Evolutionary conservation across 148 eudicot genomes (phyloP), one percentile per base, ranked within the genome.

Genomic region (Chenopodium formosanum): DNA sequence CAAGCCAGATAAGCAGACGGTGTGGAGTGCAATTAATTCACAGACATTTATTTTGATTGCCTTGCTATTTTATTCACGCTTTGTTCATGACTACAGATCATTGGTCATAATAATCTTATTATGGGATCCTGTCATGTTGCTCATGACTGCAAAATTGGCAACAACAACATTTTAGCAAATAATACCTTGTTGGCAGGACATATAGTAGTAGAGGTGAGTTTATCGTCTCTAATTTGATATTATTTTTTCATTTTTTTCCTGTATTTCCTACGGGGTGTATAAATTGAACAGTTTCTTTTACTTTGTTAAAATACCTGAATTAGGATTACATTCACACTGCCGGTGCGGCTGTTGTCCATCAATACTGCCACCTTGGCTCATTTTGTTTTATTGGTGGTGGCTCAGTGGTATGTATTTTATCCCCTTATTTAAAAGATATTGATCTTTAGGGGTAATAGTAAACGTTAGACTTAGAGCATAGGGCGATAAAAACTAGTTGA

Each of bases 81-180:
- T n/a, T 58, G 31, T 63, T 9, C 70, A 62, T 76, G 75, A 76
- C 1, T 83, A 56, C 83, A 95, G 99, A 87, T 94, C 73, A 94
- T 96, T 73, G 99, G 97, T 47, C 86, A 92, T 86, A 84, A 85
- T 84, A 96, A 96, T 88, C 97, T 96, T 81, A 89, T 94, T 53
- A 96, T 96, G 98, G 98, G 99, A 73, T 91, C 91, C 74, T 96
- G 98, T 86, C 98, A 96, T 85, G 78, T 94, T 82, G 97, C 99
- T 68, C 99, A 96, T 89, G 98, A 96, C 86, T 96, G 99, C 92
- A 96, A 91, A 90, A 83, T 96, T 81, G 99, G 95, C 68, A 88
- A 88, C 84, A 87, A 87, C 83, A 94, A 88, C 89, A 94, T 96
- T 83, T 87, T 94, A 82, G 99, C 98, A 31, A 94, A 96, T 80